Base-by-base conservation (phyloP, 2,329 filamentous ascomycete species). In the Sclerotinia minor region DNA sequence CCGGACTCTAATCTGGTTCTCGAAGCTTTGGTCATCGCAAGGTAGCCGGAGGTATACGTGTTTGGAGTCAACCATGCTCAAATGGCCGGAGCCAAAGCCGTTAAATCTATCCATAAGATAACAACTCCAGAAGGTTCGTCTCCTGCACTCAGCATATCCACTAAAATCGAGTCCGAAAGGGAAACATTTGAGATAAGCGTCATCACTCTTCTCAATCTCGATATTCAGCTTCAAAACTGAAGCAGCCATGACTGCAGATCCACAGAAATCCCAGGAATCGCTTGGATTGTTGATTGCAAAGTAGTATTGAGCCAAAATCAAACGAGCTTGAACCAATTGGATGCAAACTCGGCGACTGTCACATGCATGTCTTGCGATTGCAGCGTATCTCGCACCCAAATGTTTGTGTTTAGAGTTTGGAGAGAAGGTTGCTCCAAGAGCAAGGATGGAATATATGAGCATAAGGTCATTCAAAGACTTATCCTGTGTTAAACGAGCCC, bases 41-140 rank as follows among this genome's bases (percentile, higher is more conserved):
- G 90, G 90, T 6, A 92, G 81, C 64, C 87, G 85, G 17, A 91
- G 80, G 73, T 89, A 89, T 53, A 90, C 84, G 69, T 92, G 87
- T 70, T 89, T 84, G 5, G 85, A 80, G 59, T 86, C 84, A 69
- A 92, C 82, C 69, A 85, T 83, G 59, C 82, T 85, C 8, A 82
- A 78, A 2, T 83, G 81, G 2, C 82, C 80, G 1, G 83, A 83
- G 64, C 83, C 87, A 69, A 87, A 83, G 19, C 84, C 84, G 59
- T 85, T 87, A 69, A 89, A 85, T 59, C 88, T 84, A 78, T 92
- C 90, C 76, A 91, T 83, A 72, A 92, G 79, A 72, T 89, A 91
- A 64, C 87, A 84, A 38, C 87, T 85, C 89, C 89, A 93, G 74
- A 92, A 89, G 0, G 89, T 92, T 67, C 90, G 83, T 71, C 89